These are phyloP conservation scores for Microdochium bolleyi DNA, from an alignment of 2,329 filamentous ascomycete species.

Conservation along the genomic window DNA sequence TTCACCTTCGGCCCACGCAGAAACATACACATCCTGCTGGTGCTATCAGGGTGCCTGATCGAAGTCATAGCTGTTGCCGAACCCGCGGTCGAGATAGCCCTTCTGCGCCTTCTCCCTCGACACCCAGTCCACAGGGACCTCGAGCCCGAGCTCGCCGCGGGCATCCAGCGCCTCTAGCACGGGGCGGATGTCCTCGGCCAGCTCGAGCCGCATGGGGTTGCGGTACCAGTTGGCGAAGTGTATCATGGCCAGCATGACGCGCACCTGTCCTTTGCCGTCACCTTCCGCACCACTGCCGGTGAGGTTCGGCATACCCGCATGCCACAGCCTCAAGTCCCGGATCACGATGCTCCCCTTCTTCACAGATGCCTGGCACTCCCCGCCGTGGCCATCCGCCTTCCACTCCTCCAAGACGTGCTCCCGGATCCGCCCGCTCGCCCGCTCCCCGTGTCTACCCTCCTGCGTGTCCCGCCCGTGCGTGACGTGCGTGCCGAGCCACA, in stretches of 20 bases:
- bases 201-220: constrained; percentile 47
- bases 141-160: constrained; percentile 24
- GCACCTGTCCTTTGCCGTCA: constrained; percentile 29
- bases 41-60: constrained; percentile 29
- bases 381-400: constrained; percentile 16
- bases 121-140: constrained; percentile 43
- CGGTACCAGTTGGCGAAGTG: constrained; percentile 51
- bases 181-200: constrained; percentile 39
- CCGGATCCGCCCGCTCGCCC: constrained; percentile 42
- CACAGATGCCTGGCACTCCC: constrained; percentile 41
- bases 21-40: no score
- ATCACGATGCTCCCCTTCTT: constrained; percentile 48
- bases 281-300: no score
- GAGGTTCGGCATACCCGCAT: constrained; percentile 53
- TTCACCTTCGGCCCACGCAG: no score
- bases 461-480: constrained; percentile 25
- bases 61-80: constrained; percentile 57
- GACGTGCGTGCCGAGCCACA: constrained; percentile 51
- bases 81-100: constrained; percentile 46
- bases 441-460: constrained; percentile 40
- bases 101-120: constrained; percentile 28
- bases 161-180: constrained; percentile 28
- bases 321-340: constrained; percentile 54
- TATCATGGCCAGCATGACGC: constrained; percentile 54
- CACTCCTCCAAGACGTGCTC: constrained; percentile 29